Evolutionary conservation across 23 red algal species (phyloP).

Genomic region (Pyropia yezoensis): DNA sequence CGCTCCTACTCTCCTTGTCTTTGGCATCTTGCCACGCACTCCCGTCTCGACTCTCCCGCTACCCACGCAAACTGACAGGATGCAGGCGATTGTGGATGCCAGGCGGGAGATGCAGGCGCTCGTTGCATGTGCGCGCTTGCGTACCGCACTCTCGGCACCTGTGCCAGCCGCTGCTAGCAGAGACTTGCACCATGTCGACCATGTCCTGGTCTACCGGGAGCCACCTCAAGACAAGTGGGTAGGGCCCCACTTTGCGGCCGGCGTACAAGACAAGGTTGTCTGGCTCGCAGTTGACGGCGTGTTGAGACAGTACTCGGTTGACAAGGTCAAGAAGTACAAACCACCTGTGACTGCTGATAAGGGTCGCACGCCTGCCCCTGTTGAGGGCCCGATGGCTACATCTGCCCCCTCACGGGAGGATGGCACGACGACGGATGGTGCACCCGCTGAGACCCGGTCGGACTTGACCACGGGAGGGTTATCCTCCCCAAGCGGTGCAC

Average conservation of each 20-base stretch:
- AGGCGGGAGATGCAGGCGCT: background rate
- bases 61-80: background rate
- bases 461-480: no score
- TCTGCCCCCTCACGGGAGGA: no score
- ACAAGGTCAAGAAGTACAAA: slow-evolving; percentile 2
- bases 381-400: no score
- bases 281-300: background rate
- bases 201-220: slow-evolving; percentile 15
- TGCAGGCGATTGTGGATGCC: slow-evolving; percentile 10
- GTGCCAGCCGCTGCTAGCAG: slow-evolving; percentile 1
- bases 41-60: slow-evolving; percentile 2
- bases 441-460: no score
- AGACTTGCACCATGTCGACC: slow-evolving; percentile 1
- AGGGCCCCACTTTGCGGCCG: background rate
- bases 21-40: slow-evolving; percentile 10
- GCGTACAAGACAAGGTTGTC: background rate
- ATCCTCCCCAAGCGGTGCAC: no score
- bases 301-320: background rate
- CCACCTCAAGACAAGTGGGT: slow-evolving; percentile 2
- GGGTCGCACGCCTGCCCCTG: no score
- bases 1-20: no score
- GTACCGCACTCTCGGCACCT: background rate
- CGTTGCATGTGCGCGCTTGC: background rate
- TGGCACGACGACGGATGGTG: no score
- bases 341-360: no score